Percentiles rank a stretch among this genome's conserved stretches.
phyloP scores from a whole-genome alignment of 768 basidiomycete species.

The Mycena albidolilacea region DNA sequence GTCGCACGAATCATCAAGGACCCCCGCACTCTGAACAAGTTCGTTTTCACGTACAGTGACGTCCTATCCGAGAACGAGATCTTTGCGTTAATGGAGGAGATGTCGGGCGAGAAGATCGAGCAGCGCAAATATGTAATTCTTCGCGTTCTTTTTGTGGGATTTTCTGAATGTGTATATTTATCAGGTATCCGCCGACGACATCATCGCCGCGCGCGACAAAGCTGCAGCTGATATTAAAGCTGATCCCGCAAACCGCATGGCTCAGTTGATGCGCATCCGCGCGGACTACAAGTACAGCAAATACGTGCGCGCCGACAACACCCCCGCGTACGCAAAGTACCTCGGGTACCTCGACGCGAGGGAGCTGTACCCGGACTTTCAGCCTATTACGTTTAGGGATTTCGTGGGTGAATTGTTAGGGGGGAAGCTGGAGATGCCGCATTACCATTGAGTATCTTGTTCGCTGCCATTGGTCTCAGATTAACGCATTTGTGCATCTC shows the following conservation, averaged over 20 bases:
- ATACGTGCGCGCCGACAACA: conserved; percentile 48
- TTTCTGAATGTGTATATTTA: not conserved
- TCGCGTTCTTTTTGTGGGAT: not conserved
- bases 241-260: not conserved
- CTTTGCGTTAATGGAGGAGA: conserved; percentile 40
- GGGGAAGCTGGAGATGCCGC: conserved; percentile 3
- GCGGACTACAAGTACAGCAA: conserved; percentile 44
- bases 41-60: conserved; percentile 47
- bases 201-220: not conserved
- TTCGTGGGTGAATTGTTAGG: conserved; percentile 20
- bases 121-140: conserved; percentile 18
- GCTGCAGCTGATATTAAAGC: not conserved
- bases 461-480: too few species aligned
- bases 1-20: conserved; percentile 51
- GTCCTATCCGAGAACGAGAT: conserved; percentile 44
- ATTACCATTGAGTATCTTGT: not conserved
- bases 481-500: too few species aligned
- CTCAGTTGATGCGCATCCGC: too few species aligned
- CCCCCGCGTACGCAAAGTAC: conserved; percentile 41
- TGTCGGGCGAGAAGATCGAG: conserved; percentile 44
- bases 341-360: conserved; percentile 48
- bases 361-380: conserved; percentile 49
- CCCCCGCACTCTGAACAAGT: conserved; percentile 49
- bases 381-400: conserved; percentile 12
- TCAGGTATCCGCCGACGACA: conserved; percentile 24